Evolutionary conservation across 768 basidiomycete genomes (phyloP), one percentile per base, ranked within the genome.

Genomic region (Pisolithus sp.): DNA sequence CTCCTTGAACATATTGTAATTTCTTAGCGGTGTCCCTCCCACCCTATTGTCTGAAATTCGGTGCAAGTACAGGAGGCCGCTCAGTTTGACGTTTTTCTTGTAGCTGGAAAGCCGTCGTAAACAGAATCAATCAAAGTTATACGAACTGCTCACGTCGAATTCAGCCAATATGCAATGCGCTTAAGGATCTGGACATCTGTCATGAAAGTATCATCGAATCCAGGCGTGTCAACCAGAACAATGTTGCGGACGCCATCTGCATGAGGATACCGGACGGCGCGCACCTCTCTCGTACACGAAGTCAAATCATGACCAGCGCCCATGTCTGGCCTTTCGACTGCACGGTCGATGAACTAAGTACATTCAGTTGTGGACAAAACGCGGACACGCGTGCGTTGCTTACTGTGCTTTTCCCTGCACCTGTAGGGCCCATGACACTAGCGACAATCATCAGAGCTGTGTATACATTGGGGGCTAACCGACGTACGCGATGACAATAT

Each of bases 11-110:
- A 70, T 64, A 8, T 53, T 52, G n/a, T 69, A 57, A 53, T 69
- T 69, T 18, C 55, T 64, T 13, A 53, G 53, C 1, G 64, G 55
- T 3, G 61, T 54, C 15, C 68, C 69, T 2, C 55, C 55, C 59
- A 71, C 63, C 3, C 68, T 45, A 17, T 15, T 15, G 13, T 45
- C 43, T n/a, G 43, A 24, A 8, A 45, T 45, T 6, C 43, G 26
- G 23, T 72, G 69, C n/a, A 71, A 49, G 44, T 71, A 72, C 8
- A 71, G 30, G 42, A 71, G 57, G 2, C 70, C 69, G 4, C 61
- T 53, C 1, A 72, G 57, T 42, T 62, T 65, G 34, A 62, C 53
- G 0, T 57, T 53, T 6, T 56, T 41, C 48, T 59, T 53, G 43
- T 68, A 67, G 38, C 70, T 69, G 42, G 7, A 49, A 26, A n/a